Conservation (phyloP, 2,329 filamentous ascomycete species). For the Aspergillus chevalieri region DNA sequence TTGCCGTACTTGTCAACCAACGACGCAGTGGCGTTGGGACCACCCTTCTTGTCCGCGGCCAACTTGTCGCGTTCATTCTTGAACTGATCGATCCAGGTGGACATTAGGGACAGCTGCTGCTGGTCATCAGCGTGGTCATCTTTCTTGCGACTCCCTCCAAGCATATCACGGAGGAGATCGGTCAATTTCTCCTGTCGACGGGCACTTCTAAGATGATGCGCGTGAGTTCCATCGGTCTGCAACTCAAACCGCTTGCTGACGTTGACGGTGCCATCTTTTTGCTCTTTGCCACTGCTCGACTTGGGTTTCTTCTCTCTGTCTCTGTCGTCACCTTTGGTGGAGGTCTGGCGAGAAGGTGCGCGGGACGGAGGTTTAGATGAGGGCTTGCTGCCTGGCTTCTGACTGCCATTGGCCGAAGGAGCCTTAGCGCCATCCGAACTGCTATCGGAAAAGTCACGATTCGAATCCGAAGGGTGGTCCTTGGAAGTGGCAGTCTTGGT, state of each 20-base stretch:
- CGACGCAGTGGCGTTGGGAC: constrained; percentile 67
- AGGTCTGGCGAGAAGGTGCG: constrained; percentile 30
- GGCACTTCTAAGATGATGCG: constrained; percentile 81
- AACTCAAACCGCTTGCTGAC: constrained; percentile 50
- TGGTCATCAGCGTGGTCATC: constrained; percentile 56
- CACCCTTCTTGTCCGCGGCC: constrained; percentile 68
- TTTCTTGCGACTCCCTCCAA: constrained; percentile 75
- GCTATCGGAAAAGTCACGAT: constrained; percentile 33
- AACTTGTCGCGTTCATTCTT: constrained; percentile 76
- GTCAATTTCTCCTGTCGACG: constrained; percentile 91
- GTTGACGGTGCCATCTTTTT: constrained; percentile 26
- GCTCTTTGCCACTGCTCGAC: constrained; percentile 21
- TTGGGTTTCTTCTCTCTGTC: constrained; percentile 26
- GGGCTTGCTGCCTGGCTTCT: constrained; percentile 18
- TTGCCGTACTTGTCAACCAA: constrained; percentile 97
- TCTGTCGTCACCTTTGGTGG: constrained; percentile 24
- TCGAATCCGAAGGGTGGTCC: constrained; percentile 20
- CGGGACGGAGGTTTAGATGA: constrained; percentile 26
- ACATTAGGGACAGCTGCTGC: constrained; percentile 84
- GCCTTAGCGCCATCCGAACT: constrained; percentile 30
- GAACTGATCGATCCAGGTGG: constrained; percentile 90
- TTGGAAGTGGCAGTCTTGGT: constrained; percentile 31
- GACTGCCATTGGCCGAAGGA: constrained; percentile 24
- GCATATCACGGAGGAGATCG: constrained; percentile 80
- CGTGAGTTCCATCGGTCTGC: constrained; percentile 64